Base-by-base conservation (phyloP, 805 yeast species). In the Spathaspora sp. region DNA sequence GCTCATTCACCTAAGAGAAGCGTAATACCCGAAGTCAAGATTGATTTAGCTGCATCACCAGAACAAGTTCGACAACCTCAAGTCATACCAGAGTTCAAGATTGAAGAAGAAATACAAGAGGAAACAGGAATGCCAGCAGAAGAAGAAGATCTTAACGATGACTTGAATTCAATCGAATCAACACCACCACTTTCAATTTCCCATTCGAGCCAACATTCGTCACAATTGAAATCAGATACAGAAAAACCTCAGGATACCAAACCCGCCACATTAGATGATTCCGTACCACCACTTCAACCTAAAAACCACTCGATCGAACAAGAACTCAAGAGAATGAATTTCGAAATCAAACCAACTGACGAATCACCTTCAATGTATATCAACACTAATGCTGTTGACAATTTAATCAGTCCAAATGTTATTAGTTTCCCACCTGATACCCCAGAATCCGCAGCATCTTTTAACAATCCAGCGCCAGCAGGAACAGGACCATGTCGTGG, bases 401-500 rank as follows among this genome's bases (percentile, higher is more conserved):
- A 19, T 14, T 2, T 42, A 18, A 17, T 18, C 10, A 18, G 16
- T 12, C 6, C 44, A 42, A 17, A 11, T 23, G 6, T 4, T 18
- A n/a, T 17, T 3, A 40, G 11, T 42, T 12, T 19, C 29, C 28
- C 44, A 11, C 16, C 16, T 10, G 39, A 31, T 31, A 19, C 47
- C 19, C 55, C 55, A 9, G 16, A 50, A n/a, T 53, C 53, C 49
- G 56, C 51, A 23, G 7, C 47, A 3, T 17, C 38, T 5, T 35
- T 16, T 16, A n/a, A 11, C 14, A 35, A 35, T 16, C 40, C 31
- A n/a, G 68, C 67, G 51, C 75, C 79, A 4, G 80, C 91, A 0
- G 94, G 93, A 0, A 70, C 80, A 54, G 94, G 94, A 0, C 91
- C 91, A 14, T 93, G 98, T 65, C 82, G 97, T 52, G 75, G 79